Evolutionary conservation across 1,284 basidiomycete genomes (phyloP).

Genomic region (Marasmius oreades): DNA sequence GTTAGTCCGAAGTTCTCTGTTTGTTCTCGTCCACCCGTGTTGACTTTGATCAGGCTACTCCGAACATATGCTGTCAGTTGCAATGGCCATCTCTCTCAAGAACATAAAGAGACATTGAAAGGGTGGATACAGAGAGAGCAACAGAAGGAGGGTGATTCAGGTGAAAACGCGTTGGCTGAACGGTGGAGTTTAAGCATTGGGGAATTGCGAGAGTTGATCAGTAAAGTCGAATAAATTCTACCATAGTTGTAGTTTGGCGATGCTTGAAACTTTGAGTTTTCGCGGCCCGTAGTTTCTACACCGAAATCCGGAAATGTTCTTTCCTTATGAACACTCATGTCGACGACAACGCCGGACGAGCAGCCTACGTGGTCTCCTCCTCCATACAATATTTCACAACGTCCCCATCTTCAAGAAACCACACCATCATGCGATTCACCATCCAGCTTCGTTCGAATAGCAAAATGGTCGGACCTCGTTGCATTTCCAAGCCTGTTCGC

Average conservation of each 20-base stretch:
- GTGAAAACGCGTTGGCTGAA: constrained; percentile 23
- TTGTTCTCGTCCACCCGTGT: neutral
- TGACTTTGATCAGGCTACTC: constrained; percentile 40
- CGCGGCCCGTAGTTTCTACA: too few species aligned
- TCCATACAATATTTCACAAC: constrained; percentile 16
- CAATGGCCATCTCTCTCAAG: constrained; percentile 34
- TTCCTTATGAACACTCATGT: neutral
- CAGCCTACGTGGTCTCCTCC: constrained; percentile 21
- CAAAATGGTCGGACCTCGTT: constrained; percentile 42
- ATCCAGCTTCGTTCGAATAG: constrained; percentile 44
- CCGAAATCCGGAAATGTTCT: too few species aligned
- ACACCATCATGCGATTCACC: constrained; percentile 19
- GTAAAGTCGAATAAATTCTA: constrained; percentile 7
- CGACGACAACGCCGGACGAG: neutral
- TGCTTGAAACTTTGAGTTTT: too few species aligned
- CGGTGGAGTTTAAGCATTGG: constrained; percentile 29
- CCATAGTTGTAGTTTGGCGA: too few species aligned
- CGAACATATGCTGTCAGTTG: constrained; percentile 52
- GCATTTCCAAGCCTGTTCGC: constrained; percentile 6
- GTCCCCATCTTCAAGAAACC: constrained; percentile 12
- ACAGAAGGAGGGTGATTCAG: constrained; percentile 18
- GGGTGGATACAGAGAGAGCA: constrained; percentile 30
- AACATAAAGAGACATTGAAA: constrained; percentile 40
- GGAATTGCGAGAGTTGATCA: constrained; percentile 27
- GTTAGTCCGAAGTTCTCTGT: constrained; percentile 31